phyloP scores from a whole-genome alignment of 257 asterid species.

The Solanum arcanum region DNA sequence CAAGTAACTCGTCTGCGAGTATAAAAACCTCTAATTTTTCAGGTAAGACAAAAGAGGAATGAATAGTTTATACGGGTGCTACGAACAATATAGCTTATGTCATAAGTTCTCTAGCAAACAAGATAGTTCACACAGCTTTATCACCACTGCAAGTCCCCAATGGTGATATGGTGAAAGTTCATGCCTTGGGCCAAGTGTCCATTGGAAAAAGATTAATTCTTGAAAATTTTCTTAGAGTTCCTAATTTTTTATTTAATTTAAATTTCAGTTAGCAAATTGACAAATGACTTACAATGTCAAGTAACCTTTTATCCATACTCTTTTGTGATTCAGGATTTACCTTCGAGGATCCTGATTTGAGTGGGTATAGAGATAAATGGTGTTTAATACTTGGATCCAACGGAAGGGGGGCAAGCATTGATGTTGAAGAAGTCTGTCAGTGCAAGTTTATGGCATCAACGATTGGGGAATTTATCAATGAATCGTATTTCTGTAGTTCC shows the following conservation, averaged over 20 bases:
- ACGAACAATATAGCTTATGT: no score
- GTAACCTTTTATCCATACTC: neutral
- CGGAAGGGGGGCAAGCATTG: neutral
- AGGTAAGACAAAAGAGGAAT: neutral
- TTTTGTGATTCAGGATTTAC: neutral
- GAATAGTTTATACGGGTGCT: neutral
- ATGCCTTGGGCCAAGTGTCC: neutral
- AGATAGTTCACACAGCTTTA: no score
- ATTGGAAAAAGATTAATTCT: neutral
- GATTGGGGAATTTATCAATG: neutral
- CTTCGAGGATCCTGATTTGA: neutral
- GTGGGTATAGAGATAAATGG: no score
- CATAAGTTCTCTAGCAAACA: no score
- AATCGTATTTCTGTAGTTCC: no score
- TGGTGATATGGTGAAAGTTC: neutral
- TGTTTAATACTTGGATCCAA: neutral
- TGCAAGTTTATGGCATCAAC: neutral
- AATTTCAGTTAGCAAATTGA: neutral
- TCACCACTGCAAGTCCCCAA: no score
- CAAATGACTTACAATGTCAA: neutral
- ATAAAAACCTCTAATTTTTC: neutral
- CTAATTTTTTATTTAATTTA: neutral
- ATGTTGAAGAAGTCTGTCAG: neutral
- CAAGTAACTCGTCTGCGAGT: neutral
- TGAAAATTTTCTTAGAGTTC: neutral